phyloP scores from a whole-genome alignment of 306 rosid genomes.

The Senna siamea region DNA sequence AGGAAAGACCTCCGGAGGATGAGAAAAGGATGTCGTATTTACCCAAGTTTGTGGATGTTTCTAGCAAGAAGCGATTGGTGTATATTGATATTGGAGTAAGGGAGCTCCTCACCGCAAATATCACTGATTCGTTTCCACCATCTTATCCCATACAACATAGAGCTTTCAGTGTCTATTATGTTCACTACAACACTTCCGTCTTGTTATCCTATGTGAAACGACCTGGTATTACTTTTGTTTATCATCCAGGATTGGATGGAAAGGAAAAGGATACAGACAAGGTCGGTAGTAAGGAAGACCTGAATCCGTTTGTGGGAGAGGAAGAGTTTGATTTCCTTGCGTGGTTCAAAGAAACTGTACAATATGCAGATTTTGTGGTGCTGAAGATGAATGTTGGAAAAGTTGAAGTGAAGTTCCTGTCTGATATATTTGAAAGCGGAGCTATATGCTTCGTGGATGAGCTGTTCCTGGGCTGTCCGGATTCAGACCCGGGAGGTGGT shows the following conservation, averaged over 20 bases:
- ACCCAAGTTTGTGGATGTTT: conserved; percentile 70
- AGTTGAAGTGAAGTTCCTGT: conserved; percentile 73
- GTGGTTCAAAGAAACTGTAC: conserved; percentile 93
- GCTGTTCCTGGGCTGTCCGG: conserved; percentile 75
- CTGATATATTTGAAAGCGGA: conserved; percentile 79
- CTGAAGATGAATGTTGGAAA: conserved; percentile 85
- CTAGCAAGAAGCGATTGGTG: conserved; percentile 59
- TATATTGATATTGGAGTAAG: conserved; percentile 87
- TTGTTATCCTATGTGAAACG: conserved; percentile 64
- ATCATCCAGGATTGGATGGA: conserved; percentile 89
- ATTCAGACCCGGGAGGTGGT: conserved; percentile 48
- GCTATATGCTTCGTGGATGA: conserved; percentile 89
- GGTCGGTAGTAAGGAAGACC: conserved; percentile 29
- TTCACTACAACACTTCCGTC: conserved; percentile 88
- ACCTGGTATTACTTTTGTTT: conserved; percentile 91
- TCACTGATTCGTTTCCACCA: conserved; percentile 63
- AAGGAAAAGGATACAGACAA: conserved; percentile 12
- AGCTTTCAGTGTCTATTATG: conserved; percentile 76
- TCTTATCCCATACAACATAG: conserved; percentile 67
- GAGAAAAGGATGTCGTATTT: conserved; percentile 51
- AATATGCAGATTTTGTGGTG: conserved; percentile 76
- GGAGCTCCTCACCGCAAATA: conserved; percentile 56
- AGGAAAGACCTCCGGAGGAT: conserved; percentile 42
- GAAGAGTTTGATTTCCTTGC: conserved; percentile 77
- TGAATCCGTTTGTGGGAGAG: conserved; percentile 65